Base-by-base conservation (phyloP, 2,329 filamentous ascomycete species). In the Phialocephala subalpina region DNA sequence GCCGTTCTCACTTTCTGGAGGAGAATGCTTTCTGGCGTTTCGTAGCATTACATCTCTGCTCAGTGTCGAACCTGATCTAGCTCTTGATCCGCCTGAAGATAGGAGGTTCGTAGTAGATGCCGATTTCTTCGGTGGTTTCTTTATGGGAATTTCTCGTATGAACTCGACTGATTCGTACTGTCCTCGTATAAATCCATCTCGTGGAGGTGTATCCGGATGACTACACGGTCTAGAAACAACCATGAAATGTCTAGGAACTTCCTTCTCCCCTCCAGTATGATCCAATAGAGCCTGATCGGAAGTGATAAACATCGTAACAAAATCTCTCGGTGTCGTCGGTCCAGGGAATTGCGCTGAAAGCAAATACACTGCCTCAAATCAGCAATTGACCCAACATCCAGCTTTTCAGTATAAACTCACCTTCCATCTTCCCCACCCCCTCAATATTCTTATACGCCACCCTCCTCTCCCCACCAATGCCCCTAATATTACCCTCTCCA, bases 81-180 rank as follows among this genome's bases (percentile, higher is more conserved):
- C 77, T 71, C 55, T 74, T 76, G 77, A 70, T 8, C 70, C 25
- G 14, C 75, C 78, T 11, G 78, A 77, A 25, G 74, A 75, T 45
- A 72, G 70, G 2, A 84, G 70, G 66, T 86, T 81, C 3, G 80
- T 76, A 0, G 83, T 82, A 20, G 84, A 86, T 29, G 77, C 75
- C 6, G 79, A 79, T 68, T 79, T 80, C 36, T 79, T 80, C 11
- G 80, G 79, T 29, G 69, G 68, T 2, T 80, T 76, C 69, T 82
- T 76, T 11, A 89, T 76, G 0, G 90, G 90, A 16, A 97, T 86
- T 78, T 98, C 94, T 58, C 94, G 85, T 64, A 97, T 94, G 70
- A 97, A 84, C 78, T 98, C 95, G 18, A 97, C 91, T 1, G 92
- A 97, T 80, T 97, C 94, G 73, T 97, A 98, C 69, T 90, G 85